phyloP scores from a whole-genome alignment of 176 grass and related monocot genomes.

The Carex littledalei region DNA sequence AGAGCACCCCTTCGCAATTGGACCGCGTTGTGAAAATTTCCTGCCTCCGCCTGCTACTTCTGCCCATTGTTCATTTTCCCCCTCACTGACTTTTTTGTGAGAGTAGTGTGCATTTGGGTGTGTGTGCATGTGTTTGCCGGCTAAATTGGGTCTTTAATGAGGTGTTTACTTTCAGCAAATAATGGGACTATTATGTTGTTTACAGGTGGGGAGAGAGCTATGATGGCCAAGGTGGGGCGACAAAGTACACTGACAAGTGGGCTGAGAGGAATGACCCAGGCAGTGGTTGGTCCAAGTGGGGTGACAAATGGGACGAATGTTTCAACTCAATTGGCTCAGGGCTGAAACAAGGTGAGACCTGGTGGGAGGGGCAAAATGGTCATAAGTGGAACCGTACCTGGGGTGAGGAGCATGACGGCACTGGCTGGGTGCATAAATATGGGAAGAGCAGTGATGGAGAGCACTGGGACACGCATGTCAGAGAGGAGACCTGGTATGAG shows the following conservation, averaged over 20 bases:
- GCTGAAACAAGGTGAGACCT: slow-evolving; percentile 78
- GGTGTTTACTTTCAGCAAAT: background rate
- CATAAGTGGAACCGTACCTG: slow-evolving; percentile 92
- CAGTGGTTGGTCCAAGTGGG: slow-evolving; percentile 82
- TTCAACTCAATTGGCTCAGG: slow-evolving; percentile 48
- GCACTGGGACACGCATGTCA: slow-evolving; percentile 84
- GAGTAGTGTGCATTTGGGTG: background rate
- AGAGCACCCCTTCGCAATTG: background rate
- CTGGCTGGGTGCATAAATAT: slow-evolving; percentile 92
- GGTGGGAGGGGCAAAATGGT: slow-evolving; percentile 79
- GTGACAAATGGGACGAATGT: slow-evolving; percentile 89
- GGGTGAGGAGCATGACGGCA: slow-evolving; percentile 75
- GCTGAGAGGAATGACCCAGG: slow-evolving; percentile 58
- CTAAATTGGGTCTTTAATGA: background rate
- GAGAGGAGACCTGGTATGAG: slow-evolving; percentile 82
- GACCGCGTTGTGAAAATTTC: background rate
- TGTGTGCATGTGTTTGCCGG: too few species aligned
- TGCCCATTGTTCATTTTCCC: background rate
- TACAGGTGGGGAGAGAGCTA: slow-evolving; percentile 88
- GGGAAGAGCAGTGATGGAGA: slow-evolving; percentile 82
- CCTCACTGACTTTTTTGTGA: too few species aligned
- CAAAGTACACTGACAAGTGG: slow-evolving; percentile 96
- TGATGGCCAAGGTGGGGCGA: slow-evolving; percentile 60
- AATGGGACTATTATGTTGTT: background rate
- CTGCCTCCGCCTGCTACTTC: background rate